Conservation (phyloP, 441 rosid species). For the Corymbia citriodora region DNA sequence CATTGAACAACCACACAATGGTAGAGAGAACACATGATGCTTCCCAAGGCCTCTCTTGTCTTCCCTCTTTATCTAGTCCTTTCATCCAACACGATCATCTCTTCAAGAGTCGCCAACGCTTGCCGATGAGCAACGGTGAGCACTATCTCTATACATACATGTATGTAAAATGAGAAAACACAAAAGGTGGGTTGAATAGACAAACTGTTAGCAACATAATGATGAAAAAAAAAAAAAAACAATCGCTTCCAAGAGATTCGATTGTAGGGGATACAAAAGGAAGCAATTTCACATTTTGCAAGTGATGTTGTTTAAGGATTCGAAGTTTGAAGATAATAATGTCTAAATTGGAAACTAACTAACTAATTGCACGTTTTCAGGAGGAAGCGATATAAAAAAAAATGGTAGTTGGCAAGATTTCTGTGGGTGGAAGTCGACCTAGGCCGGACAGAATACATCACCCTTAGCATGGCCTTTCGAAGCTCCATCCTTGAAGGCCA, state of each 20-base stretch:
- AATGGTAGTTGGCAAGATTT: background rate
- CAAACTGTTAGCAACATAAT: accelerated
- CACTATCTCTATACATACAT: background rate
- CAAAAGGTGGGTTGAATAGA: background rate
- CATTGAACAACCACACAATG: background rate
- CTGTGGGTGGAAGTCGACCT: background rate
- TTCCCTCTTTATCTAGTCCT: background rate
- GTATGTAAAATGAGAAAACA: no score
- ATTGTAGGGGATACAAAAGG: background rate
- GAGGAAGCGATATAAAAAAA: background rate
- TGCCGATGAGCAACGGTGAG: no score
- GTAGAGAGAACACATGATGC: background rate
- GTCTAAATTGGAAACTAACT: background rate
- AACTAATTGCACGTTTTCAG: background rate
- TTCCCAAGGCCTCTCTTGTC: background rate
- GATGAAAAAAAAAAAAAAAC: background rate
- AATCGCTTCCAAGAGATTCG: background rate
- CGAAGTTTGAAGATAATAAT: background rate
- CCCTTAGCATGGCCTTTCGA: no score
- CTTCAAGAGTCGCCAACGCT: no score
- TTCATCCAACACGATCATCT: no score
- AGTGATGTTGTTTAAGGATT: background rate
- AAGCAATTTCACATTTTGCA: no score
- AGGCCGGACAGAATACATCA: no score
- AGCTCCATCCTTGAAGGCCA: no score